Base-by-base conservation (phyloP, 164 flowering plant genomes). In the Dillenia suffruticosa region DNA sequence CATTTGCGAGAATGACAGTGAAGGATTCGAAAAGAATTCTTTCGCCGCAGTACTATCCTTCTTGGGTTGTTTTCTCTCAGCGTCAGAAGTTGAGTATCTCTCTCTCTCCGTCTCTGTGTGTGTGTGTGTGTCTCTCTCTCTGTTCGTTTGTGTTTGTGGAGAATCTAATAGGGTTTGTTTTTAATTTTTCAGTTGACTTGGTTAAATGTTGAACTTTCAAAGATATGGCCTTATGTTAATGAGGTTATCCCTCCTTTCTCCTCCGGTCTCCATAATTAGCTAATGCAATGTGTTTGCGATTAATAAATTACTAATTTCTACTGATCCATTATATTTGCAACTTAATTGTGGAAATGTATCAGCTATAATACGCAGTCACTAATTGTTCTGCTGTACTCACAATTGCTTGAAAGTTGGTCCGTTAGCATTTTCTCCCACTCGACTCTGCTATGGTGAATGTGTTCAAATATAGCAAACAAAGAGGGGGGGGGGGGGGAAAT, bases 171-270 rank as follows among this genome's bases (percentile, higher is more conserved):
- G 22, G 22, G 22, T 19, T 19, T 19, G 22, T 19, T 40, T 71
- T 49, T 44, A 58, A 45, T 17, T 4, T 67, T 80, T 46, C 92
- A 91, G 97, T 82, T 92, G 72, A 79, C 59, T 62, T 95, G 99
- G 99, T 87, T 95, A 47, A 95, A 95, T 70, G 68, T 51, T 22
- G 82, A 89, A 9, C 87, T 95, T 9, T 66, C 74, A 1, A 95
- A 95, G 88, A 88, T 95, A 66, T 95, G 99, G 99, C 99, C 97
- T 0, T 89, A 80, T 72, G 89, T 95, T 13, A 68, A 92, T 71
- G 86, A 92, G 95, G 99, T 92, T 49, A 9, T 40, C 5, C 40
- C 44, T 1, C 1, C 22, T 19, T 1, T 19, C 22, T 19, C 22
- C 1, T 1, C 22, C 22, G 22, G 22, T 19, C 22, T 19, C 1